Conservation (phyloP, 306 rosid genomes). For the Herpetospermum pedunculosum region DNA sequence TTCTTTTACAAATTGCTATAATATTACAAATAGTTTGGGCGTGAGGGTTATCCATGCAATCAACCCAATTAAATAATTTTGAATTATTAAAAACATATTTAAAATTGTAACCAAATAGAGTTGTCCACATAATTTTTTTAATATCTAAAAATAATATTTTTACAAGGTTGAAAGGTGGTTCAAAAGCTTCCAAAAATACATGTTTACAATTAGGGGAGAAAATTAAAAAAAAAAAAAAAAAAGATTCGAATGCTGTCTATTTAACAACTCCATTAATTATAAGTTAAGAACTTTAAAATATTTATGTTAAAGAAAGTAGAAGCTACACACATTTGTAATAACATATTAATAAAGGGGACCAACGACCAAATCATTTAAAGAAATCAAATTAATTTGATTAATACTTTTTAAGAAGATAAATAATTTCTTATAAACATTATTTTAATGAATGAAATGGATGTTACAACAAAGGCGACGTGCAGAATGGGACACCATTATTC, state of each 20-base stretch:
- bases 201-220: background rate
- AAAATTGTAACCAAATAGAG: no score
- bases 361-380: background rate
- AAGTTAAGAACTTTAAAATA: background rate
- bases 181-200: background rate
- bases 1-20: no score
- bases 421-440: background rate
- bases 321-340: background rate
- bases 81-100: no score
- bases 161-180: no score
- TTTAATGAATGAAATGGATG: background rate
- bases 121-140: no score
- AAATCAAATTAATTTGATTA: background rate
- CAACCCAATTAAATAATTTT: no score
- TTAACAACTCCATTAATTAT: background rate
- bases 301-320: background rate
- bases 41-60: no score
- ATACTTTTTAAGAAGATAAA: background rate
- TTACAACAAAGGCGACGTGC: conserved; percentile 4
- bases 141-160: no score
- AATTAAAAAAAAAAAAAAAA: no score
- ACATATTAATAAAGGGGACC: background rate
- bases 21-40: no score
- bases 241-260: background rate
- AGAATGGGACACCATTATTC: conserved; percentile 9